These are phyloP conservation scores for Umbelopsis ramanniana DNA, from an alignment of 192 early-diverging fungal genomes.

Conservation along the genomic window DNA sequence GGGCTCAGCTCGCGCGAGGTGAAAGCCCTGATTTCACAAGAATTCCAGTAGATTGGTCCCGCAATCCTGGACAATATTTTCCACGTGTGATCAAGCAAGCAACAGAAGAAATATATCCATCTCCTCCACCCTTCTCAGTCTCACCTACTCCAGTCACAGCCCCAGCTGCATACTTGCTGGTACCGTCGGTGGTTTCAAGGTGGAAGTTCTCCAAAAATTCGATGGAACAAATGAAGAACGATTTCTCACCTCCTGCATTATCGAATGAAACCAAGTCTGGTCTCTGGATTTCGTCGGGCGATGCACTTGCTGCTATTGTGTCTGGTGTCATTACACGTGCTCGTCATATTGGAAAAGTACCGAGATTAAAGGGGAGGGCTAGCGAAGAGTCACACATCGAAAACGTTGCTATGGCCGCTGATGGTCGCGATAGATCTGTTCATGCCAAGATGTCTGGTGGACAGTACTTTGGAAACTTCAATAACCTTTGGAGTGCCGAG, in stretches of 20 bases:
- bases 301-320: constrained; percentile 42
- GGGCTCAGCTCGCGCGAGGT: constrained; percentile 38
- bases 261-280: constrained; percentile 22
- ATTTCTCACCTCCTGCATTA: constrained; percentile 30
- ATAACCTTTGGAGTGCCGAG: constrained; percentile 33
- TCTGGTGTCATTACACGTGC: constrained; percentile 43
- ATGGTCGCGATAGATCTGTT: constrained; percentile 40
- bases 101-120: constrained; percentile 14
- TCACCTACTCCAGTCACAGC: constrained; percentile 15
- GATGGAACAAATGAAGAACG: constrained; percentile 35
- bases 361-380: constrained; percentile 40
- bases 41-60: constrained; percentile 44
- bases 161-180: constrained; percentile 29
- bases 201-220: constrained; percentile 37
- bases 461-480: constrained; percentile 45
- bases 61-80: constrained; percentile 39
- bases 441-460: constrained; percentile 35
- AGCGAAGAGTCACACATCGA: constrained; percentile 30
- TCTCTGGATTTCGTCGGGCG: constrained; percentile 45
- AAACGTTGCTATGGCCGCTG: constrained; percentile 37
- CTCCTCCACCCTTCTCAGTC: constrained; percentile 32
- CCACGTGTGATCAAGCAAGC: constrained; percentile 24
- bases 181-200: constrained; percentile 28
- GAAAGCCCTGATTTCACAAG: constrained; percentile 40
- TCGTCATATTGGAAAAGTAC: constrained; percentile 28